Percentiles rank a stretch among this genome's conserved stretches.
These are phyloP conservation scores for Chamaecrista fasciculata DNA, from an alignment of 306 rosid species.

Conservation along the genomic window DNA sequence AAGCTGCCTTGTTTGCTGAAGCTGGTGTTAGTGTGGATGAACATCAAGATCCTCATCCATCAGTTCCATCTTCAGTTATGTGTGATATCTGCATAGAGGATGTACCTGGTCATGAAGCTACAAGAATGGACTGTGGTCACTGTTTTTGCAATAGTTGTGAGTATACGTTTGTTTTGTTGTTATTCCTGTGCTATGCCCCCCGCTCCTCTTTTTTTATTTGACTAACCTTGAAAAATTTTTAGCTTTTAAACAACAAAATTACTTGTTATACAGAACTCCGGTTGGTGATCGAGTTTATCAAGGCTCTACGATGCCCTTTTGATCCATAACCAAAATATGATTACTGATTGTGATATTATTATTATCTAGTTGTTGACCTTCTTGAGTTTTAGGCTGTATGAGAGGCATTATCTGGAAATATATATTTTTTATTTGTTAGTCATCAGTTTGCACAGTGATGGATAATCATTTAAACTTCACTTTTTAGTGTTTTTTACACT, in stretches of 20 bases:
- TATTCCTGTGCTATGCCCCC: background rate
- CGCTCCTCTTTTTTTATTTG: background rate
- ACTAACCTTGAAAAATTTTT: background rate
- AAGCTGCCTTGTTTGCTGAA: slow-evolving; percentile 56
- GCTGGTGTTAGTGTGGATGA: slow-evolving; percentile 83
- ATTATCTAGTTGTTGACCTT: background rate
- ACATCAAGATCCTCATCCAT: slow-evolving; percentile 37
- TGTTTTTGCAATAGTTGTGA: slow-evolving; percentile 92
- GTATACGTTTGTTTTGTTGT: slow-evolving; percentile 33
- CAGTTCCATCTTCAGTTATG: slow-evolving; percentile 36
- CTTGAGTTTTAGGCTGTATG: background rate
- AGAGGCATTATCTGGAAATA: background rate
- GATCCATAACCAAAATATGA: slow-evolving; percentile 15
- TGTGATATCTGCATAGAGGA: slow-evolving; percentile 89
- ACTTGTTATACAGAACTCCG: slow-evolving; percentile 4
- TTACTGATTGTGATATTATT: background rate
- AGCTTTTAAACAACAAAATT: background rate
- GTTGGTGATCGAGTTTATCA: background rate
- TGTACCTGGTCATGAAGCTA: slow-evolving; percentile 54
- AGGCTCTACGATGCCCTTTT: slow-evolving; percentile 15
- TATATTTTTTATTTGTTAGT: background rate
- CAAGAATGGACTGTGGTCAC: slow-evolving; percentile 94
- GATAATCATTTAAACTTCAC: background rate
- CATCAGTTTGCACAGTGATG: slow-evolving; percentile 10
- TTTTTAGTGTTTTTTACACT: background rate